These are phyloP conservation scores for Coccomyxa sp. DNA, from an alignment of 139 green algal species.

Conservation along the genomic window DNA sequence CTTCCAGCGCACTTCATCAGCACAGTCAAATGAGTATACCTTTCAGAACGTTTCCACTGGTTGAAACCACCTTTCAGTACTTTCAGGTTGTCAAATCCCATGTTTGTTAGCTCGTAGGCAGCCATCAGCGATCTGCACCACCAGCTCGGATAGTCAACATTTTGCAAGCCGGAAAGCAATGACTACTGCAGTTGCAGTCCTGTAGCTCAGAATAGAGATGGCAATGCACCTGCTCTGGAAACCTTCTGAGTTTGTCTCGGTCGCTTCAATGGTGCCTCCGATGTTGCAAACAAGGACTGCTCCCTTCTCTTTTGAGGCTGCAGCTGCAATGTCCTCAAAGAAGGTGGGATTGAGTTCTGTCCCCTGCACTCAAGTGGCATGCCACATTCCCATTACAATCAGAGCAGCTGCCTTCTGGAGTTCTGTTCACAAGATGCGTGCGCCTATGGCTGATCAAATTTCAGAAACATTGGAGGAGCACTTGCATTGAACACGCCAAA, in stretches of 20 bases:
- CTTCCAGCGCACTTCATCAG: not conserved
- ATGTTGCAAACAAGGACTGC: conserved; percentile 62
- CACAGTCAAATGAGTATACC: not conserved
- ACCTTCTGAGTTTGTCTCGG: conserved; percentile 37
- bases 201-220: not conserved
- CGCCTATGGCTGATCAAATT: not conserved
- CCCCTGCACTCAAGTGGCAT: conserved; percentile 11
- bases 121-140: conserved; percentile 52
- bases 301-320: not conserved
- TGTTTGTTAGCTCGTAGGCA: conserved; percentile 50
- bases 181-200: not conserved
- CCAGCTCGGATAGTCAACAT: not conserved
- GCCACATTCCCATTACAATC: not conserved
- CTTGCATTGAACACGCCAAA: conserved; percentile 60
- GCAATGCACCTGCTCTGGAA: conserved; percentile 17
- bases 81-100: conserved; percentile 30
- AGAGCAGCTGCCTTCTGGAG: not conserved
- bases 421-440: not conserved
- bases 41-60: conserved; percentile 31
- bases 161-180: not conserved
- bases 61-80: conserved; percentile 41
- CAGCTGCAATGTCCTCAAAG: conserved; percentile 22
- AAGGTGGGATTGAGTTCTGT: conserved; percentile 66
- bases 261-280: conserved; percentile 50
- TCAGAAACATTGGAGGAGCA: not conserved